Evolutionary conservation across 1,139 yeast species (phyloP), one percentile per base, ranked within the genome.

Genomic region (Suhomyces anneliseae): DNA sequence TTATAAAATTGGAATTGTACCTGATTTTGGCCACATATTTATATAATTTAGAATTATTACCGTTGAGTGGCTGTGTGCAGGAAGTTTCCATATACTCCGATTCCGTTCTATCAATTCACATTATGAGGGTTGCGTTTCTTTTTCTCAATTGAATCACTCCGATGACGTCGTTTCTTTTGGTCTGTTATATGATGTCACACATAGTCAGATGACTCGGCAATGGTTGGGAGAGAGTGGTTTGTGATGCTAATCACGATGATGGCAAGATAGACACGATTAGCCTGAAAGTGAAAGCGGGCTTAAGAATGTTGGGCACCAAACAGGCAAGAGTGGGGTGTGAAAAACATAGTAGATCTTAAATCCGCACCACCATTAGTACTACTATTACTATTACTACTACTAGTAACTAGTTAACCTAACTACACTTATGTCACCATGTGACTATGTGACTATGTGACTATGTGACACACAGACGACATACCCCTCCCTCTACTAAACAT

Each of bases 131-230:
- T 37, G 39, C 42, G 35, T 42, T 42, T 42, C 38, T 36, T 45
- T 42, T 42, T 42, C 26, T 24, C 24, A 34, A 35, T 26, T 11
- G 29, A 33, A 12, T 19, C 27, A 12, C 10, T 38, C 46, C 46
- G 38, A 46, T 46, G 49, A 46, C 49, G 49, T 46, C 45, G 46
- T 43, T 46, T 40, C 46, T 46, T 46, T 43, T 46, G 39, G 7
- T 10, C 36, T 34, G 47, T 27, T 39, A 36, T 27, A 42, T 47
- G 50, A 47, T 47, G 50, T 47, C 50, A 47, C 41, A 34, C 26
- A 38, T 33, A 29, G 46, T 38, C 46, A 32, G 42, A 38, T 34
- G 33, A 27, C 36, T 19, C 40, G 36, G 34, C 27, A 38, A 14
- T 29, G 40, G 34, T 38, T 38, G 40, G 34, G 34, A 38, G 34